Conservation (phyloP, 140 eudicot species). For the Bidens hawaiensis region DNA sequence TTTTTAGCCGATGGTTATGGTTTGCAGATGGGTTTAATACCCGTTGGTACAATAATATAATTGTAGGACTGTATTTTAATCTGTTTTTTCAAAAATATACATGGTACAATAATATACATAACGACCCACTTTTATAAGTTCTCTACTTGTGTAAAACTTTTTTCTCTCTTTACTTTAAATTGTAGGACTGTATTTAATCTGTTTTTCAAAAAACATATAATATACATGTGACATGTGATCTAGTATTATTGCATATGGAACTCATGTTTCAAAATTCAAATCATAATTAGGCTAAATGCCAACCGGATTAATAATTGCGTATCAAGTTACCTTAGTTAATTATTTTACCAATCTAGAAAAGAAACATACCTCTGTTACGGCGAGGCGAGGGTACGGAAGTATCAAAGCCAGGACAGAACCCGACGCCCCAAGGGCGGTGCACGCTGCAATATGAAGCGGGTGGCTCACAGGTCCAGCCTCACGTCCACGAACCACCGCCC, state of each 20-base stretch:
- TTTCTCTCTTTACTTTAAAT: too few relatives aligned
- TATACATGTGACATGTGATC: background rate
- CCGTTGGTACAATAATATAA: too few relatives aligned
- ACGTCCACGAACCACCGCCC: conserved; percentile 41
- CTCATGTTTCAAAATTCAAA: background rate
- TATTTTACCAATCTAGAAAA: background rate
- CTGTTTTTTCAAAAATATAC: too few relatives aligned
- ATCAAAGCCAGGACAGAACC: conserved; percentile 60
- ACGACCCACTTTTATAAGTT: background rate
- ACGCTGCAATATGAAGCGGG: conserved; percentile 62
- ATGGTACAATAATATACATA: too few relatives aligned
- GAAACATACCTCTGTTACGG: conserved; percentile 46
- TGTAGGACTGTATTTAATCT: too few relatives aligned
- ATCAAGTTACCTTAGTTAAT: too few relatives aligned
- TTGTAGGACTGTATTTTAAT: too few relatives aligned
- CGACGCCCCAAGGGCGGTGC: conserved; percentile 69
- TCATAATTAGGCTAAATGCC: background rate
- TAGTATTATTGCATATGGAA: background rate
- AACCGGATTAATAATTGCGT: too few relatives aligned
- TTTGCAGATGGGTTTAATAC: too few relatives aligned
- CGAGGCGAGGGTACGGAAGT: conserved; percentile 69
- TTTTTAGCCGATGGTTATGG: too few relatives aligned
- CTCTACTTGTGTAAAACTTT: too few relatives aligned
- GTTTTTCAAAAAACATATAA: background rate
- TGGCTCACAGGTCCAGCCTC: conserved; percentile 26